A percentile compares a stretch with the other conserved stretches of the same genome.
These are phyloP conservation scores for Cladosporium sp. DNA, from an alignment of 2,329 filamentous ascomycete genomes.

Conservation along the genomic window DNA sequence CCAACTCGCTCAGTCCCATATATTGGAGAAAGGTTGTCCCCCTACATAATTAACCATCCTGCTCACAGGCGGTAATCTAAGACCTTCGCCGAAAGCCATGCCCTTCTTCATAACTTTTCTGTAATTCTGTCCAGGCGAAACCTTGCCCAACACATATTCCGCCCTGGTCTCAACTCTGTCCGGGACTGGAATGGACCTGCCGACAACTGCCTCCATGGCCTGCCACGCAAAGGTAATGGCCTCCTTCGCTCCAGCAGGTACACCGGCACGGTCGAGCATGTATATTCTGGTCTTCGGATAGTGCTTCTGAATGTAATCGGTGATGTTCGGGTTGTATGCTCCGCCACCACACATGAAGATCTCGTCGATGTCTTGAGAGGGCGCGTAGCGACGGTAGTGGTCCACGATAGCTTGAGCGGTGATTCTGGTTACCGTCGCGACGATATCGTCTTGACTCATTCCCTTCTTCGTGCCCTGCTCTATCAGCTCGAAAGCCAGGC, in stretches of 20 bases:
- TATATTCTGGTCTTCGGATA: slow-evolving; percentile 54
- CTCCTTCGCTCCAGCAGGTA: slow-evolving; percentile 61
- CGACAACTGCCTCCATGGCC: slow-evolving; percentile 61
- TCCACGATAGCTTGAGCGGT: slow-evolving; percentile 61
- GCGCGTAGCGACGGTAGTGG: slow-evolving; percentile 54
- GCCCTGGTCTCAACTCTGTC: slow-evolving; percentile 55
- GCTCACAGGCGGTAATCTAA: slow-evolving; percentile 49
- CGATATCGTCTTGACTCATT: slow-evolving; percentile 54
- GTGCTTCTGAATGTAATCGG: slow-evolving; percentile 52
- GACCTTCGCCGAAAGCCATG: slow-evolving; percentile 51
- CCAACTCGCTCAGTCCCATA: slow-evolving; percentile 35
- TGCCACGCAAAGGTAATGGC: slow-evolving; percentile 63
- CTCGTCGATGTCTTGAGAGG: slow-evolving; percentile 53
- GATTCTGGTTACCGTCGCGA: slow-evolving; percentile 62
- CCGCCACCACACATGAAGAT: slow-evolving; percentile 65
- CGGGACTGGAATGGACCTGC: slow-evolving; percentile 58
- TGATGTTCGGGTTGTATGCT: slow-evolving; percentile 61
- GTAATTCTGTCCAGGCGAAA: slow-evolving; percentile 58
- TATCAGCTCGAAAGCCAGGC: slow-evolving; percentile 56
- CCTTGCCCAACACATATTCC: slow-evolving; percentile 58
- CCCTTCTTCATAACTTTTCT: slow-evolving; percentile 56
- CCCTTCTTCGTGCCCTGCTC: slow-evolving; percentile 47
- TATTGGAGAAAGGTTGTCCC: slow-evolving; percentile 53
- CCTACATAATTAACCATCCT: slow-evolving; percentile 55
- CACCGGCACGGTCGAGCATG: slow-evolving; percentile 60